Evolutionary conservation across 1,284 basidiomycete species (phyloP), one percentile per base, ranked within the genome.

Genomic region (Exsudoporus floridanus): DNA sequence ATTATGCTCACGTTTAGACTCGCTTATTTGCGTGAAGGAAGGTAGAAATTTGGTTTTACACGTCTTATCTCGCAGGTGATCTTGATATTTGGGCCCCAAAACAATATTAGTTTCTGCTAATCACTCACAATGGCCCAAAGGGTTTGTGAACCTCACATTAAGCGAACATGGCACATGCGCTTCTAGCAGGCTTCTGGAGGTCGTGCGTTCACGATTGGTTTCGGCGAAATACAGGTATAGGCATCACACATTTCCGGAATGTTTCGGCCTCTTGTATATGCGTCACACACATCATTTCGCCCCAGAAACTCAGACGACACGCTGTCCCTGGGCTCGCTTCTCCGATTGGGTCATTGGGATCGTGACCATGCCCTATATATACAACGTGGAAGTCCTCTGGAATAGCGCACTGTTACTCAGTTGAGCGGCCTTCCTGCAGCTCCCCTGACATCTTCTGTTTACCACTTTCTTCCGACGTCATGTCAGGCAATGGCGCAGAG

Each of bases 361-460:
- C 38, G 21, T 53, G 42, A 44, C 31, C 23, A 40, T 33, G 21
- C 30, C 46, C 28, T 60, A 63, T 46, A 52, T 61, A 63, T 64
- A 62, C 38, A 12, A 40, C 14, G 18, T 18, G 10, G 21, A 44
- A 28, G 19, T 46, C 16, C 6, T 19, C 41, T 21, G 23, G 14
- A 4, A 19, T 7, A 5, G 28, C 12, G 13, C 36, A 46, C 3
- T 13, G 35, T 28, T 35, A 36, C 33, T 35, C 54, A 25, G 21
- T 5, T 4, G 16, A 30, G 34, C 23, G 40, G 2, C 8, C n/a
- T 38, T 35, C 35, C 27, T 21, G 9, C 18, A 25, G 1, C 42
- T 56, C 25, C 23, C 14, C 25, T 14, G 14, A 10, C 30, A 28
- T 42, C 30, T 9, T 33, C 25, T 33, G 6, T 42, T 21, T 13